Evolutionary conservation across 2,329 filamentous ascomycete genomes (phyloP), one percentile per base, ranked within the genome.

Genomic region (Trichoderma guizhouense): DNA sequence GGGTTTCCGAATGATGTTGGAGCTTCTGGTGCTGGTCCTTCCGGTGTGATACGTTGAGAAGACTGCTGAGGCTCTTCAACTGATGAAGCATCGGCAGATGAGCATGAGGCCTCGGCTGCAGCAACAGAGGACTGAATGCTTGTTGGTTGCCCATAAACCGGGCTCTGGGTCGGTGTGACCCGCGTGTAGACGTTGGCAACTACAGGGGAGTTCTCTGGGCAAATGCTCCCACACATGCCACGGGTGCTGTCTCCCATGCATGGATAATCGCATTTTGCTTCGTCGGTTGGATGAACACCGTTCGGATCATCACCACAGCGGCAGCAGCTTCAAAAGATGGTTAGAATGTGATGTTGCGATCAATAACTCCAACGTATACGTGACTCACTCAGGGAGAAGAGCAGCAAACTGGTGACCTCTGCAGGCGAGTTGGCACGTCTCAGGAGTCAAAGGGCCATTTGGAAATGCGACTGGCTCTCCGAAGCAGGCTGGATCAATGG

Each of bases 141-240:
- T 47, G 67, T 67, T 51, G 12, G 68, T 47, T 71, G 60, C 32
- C 74, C 71, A 34, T 72, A 51, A 24, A 69, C 21, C 32, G 74
- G 72, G 1, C 69, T 69, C 24, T 62, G 61, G 14, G 69, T 72
- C 12, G 71, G 57, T 9, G 75, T 68, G 21, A 73, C 73, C 43
- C 75, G 74, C 15, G 74, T 74, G 67, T 81, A 82, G 30, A 82
- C 74, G 60, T 80, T 82, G 43, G 79, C 81, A 67, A 79, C 77
- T 7, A 65, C 74, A 8, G 76, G 74, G 6, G 73, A 73, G 11
- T 78, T 75, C 4, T 76, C 64, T 12, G 76, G 77, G 65, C 78
- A 81, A 11, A 76, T 73, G 43, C 79, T 78, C n/a, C 81, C 81
- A 34, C 81, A 82, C 73, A 77, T 79, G 14, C 80, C 79, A 18